Evolutionary conservation across 768 basidiomycete species (phyloP), one percentile per base, ranked within the genome.

Genomic region (Leccinellum albellum): DNA sequence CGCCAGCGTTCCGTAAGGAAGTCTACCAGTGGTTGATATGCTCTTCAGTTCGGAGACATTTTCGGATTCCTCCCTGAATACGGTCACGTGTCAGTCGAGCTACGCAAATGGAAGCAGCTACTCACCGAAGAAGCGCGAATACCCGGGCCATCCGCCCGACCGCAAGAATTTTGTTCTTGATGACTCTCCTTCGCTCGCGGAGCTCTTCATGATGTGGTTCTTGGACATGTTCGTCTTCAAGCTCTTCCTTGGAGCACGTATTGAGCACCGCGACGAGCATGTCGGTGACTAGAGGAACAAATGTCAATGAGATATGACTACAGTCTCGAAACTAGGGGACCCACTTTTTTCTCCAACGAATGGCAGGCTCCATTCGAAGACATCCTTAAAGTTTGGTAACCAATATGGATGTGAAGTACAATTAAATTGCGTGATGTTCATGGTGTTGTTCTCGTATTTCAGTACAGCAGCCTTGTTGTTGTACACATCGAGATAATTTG

Each of bases 371-470:
- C 95, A 98, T 12, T 94, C 96, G 70, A 98, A 98, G 29, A 93
- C 94, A 67, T 98, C 92, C 84, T 95, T 95, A 65, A 97, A 97
- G 75, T 97, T 97, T 0, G 95, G 95, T 29, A 98, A 71, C 93
- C 94, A 95, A 72, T 92, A 97, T 4, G 91, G 91, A 66, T 94
- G 91, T n/a, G 87, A 80, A 31, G 77, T 83, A 51, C 79, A 82
- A 68, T 88, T 87, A 65, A 89, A 94, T 70, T 94, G 91, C 55
- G 94, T 82, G 57, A 98, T 96, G 51, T 93, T 97, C 77, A 97
- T 94, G 55, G 91, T 94, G 75, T 94, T 95, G 73, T 94, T 94
- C 64, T 89, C 92, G 69, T 98, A 98, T 74, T 97, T 97, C 73
- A 98, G 86, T 17, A 99, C 91, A 2, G 96, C 96, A 0, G 91